Percentiles rank a stretch among this genome's conserved stretches.
Evolutionary conservation across 306 rosid species (phyloP).

Genomic region (Datisca glomerata): DNA sequence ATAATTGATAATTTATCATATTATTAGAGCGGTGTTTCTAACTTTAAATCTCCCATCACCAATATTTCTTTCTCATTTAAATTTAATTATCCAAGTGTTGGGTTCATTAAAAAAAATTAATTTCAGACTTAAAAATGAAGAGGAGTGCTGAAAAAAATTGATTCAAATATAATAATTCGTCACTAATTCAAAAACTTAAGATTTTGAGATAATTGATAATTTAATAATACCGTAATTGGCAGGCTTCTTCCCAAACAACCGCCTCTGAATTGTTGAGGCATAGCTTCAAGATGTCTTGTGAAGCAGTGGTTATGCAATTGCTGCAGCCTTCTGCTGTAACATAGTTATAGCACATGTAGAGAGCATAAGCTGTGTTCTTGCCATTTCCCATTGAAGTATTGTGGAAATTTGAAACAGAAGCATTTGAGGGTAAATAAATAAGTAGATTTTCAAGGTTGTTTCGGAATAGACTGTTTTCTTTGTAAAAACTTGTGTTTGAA

Average conservation of each 20-base stretch:
- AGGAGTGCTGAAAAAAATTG: too few species aligned
- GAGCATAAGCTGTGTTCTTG: conserved; percentile 4
- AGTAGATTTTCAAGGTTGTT: not conserved
- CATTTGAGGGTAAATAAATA: not conserved
- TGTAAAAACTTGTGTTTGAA: not conserved
- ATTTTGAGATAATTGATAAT: too few species aligned
- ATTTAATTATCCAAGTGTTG: too few species aligned
- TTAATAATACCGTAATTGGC: too few species aligned
- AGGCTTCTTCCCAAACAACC: conserved; percentile 37
- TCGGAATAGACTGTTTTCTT: not conserved
- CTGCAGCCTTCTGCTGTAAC: not conserved
- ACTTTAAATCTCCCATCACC: too few species aligned
- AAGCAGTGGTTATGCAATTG: conserved; percentile 21
- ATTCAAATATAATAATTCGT: too few species aligned
- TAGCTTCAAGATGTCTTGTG: conserved; percentile 12
- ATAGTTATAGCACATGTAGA: conserved; percentile 7
- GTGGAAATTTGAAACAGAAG: conserved; percentile 1
- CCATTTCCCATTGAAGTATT: not conserved
- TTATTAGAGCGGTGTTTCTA: too few species aligned
- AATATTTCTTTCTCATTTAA: too few species aligned
- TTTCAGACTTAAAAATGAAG: too few species aligned
- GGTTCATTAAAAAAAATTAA: too few species aligned
- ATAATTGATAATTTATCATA: too few species aligned
- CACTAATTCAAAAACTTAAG: too few species aligned
- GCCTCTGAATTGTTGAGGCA: conserved; percentile 43